Conservation (phyloP, 305 asterid genomes). For the Fraxinus xanthoxyloides region DNA sequence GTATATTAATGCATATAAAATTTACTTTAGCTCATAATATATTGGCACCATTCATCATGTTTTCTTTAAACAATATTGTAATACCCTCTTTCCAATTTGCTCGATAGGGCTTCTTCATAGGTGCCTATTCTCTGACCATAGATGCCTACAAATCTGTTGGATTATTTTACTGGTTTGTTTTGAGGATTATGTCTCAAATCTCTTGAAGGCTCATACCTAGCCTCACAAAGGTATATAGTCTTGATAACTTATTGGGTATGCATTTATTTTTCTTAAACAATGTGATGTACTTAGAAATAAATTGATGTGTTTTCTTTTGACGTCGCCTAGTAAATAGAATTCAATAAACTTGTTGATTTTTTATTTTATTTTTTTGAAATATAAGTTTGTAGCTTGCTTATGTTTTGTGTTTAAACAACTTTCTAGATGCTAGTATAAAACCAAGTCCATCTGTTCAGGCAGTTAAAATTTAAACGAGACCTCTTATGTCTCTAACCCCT, state of each 20-base stretch:
- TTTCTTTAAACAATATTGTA: not conserved
- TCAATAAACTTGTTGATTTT: not conserved
- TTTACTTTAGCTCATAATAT: not conserved
- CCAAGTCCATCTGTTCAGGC: not conserved
- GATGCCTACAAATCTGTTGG: not conserved
- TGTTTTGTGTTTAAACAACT: not conserved
- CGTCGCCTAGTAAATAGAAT: not conserved
- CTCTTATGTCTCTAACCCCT: not conserved
- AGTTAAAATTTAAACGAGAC: not conserved
- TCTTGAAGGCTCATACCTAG: not conserved
- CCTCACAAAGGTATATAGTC: not conserved
- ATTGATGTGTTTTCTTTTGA: not conserved
- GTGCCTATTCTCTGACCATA: not conserved
- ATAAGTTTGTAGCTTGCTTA: not conserved
- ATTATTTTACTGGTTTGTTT: not conserved
- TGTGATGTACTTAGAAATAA: not conserved
- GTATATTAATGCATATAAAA: not conserved
- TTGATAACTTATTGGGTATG: not conserved
- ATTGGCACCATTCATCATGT: not conserved
- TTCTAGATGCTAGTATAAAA: not conserved
- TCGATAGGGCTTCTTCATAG: not conserved
- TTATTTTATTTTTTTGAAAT: not conserved
- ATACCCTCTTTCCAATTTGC: not conserved
- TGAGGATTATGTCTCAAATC: not conserved
- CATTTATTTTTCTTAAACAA: not conserved